A percentile compares a stretch with the other conserved stretches of the same genome.
phyloP scores from a whole-genome alignment of 352 stramenopile genomes.

The Phytophthora idaei region DNA sequence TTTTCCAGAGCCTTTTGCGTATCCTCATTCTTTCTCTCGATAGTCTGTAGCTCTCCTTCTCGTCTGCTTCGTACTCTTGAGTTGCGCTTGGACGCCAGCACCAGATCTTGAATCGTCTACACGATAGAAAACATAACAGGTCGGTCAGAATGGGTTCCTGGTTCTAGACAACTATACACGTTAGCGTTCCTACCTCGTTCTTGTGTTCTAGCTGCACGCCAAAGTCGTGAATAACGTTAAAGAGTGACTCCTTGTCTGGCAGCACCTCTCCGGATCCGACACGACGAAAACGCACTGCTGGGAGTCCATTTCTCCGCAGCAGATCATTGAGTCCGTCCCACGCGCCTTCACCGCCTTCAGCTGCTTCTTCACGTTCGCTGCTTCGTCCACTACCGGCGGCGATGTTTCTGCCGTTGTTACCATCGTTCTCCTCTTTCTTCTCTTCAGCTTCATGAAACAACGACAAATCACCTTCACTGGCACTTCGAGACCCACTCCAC shows the following conservation, averaged over 20 bases:
- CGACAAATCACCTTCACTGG: slow-evolving; percentile 14
- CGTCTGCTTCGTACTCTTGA: slow-evolving; percentile 55
- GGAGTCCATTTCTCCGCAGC: slow-evolving; percentile 63
- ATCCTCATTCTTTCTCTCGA: slow-evolving; percentile 62
- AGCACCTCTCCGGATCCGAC: slow-evolving; percentile 20
- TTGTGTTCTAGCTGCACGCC: slow-evolving; percentile 64
- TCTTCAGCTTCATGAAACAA: slow-evolving; percentile 21
- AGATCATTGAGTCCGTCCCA: slow-evolving; percentile 67
- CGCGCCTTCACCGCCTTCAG: slow-evolving; percentile 28
- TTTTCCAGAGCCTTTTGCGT: slow-evolving; percentile 48
- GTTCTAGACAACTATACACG: not conserved
- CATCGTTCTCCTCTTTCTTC: slow-evolving; percentile 28
- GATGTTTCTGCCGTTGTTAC: not conserved
- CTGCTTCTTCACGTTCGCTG: not conserved
- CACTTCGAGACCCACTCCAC: slow-evolving; percentile 12
- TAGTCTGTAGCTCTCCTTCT: slow-evolving; percentile 48
- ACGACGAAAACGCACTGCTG: slow-evolving; percentile 46
- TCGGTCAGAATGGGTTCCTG: not conserved
- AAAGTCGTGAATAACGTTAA: slow-evolving; percentile 70
- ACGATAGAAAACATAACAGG: slow-evolving; percentile 5
- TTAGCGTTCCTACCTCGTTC: slow-evolving; percentile 53
- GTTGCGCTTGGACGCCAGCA: slow-evolving; percentile 69
- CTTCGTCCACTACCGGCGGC: not conserved
- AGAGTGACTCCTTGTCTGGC: slow-evolving; percentile 56
- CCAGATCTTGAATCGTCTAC: slow-evolving; percentile 80